Conservation (phyloP, 139 green algal species). For the Auxenochlorella protothecoides region DNA sequence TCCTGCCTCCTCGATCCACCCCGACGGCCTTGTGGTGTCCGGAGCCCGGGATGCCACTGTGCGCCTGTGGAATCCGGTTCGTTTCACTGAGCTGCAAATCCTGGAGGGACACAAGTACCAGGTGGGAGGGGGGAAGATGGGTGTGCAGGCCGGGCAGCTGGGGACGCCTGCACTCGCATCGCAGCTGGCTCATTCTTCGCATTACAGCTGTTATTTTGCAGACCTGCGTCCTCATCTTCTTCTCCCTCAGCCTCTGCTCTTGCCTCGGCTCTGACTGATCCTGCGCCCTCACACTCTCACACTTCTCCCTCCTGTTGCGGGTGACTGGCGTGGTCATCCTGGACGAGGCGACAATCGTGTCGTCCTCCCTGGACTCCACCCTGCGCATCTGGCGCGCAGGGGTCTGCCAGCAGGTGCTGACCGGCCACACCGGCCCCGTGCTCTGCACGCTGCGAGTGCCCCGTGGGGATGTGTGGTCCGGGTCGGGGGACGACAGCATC, state of each 20-base stretch:
- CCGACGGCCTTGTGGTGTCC: constrained; percentile 52
- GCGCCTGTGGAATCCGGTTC: constrained; percentile 68
- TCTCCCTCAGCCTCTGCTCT: neutral
- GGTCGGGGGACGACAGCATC: constrained; percentile 60
- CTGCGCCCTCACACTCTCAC: no score
- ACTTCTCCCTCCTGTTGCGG: constrained; percentile 8
- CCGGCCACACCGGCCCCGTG: constrained; percentile 72
- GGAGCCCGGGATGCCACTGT: constrained; percentile 72
- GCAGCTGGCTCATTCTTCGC: neutral
- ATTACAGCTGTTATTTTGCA: neutral
- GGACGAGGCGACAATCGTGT: constrained; percentile 49
- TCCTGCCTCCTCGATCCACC: constrained; percentile 8
- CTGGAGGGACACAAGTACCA: constrained; percentile 74
- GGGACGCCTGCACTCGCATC: neutral
- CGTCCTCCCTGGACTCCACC: constrained; percentile 73
- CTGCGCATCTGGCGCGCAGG: constrained; percentile 60
- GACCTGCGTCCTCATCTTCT: neutral
- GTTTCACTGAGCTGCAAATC: constrained; percentile 13
- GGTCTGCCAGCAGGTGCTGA: constrained; percentile 33
- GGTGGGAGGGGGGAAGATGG: constrained; percentile 11
- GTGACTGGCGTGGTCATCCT: constrained; percentile 64
- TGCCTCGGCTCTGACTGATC: no score
- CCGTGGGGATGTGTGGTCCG: constrained; percentile 59
- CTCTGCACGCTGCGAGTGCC: constrained; percentile 56
- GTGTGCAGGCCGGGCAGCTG: neutral